phyloP scores from a whole-genome alignment of 208 protist genomes.

The Trypanosoma grayi region DNA sequence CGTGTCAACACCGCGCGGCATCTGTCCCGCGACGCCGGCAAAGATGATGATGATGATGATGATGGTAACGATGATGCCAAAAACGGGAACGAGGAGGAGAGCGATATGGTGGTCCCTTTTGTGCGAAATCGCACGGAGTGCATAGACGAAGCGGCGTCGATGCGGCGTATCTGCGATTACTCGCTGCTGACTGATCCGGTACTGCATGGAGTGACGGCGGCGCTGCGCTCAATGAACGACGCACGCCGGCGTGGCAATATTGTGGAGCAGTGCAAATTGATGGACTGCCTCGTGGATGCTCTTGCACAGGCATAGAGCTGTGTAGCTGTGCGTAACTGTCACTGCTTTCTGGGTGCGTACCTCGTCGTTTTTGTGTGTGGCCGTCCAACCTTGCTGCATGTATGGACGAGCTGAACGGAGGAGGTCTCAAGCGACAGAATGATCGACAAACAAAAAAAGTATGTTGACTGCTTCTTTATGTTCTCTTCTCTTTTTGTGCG shows the following conservation, averaged over 20 bases:
- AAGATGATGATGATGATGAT: neutral
- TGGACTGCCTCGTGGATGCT: constrained; percentile 39
- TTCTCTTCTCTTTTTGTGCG: neutral
- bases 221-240: constrained; percentile 22
- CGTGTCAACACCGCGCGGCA: constrained; percentile 13
- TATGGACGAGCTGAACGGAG: neutral
- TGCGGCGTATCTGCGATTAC: constrained; percentile 12
- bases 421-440: neutral
- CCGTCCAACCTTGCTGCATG: neutral
- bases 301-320: constrained; percentile 31
- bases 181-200: constrained; percentile 17
- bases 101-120: constrained; percentile 31
- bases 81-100: constrained; percentile 12
- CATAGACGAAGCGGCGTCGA: constrained; percentile 12
- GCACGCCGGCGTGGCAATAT: constrained; percentile 9
- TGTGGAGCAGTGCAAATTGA: constrained; percentile 16
- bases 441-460: too few relatives aligned
- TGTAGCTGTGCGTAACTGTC: too few relatives aligned
- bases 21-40: neutral
- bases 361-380: neutral
- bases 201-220: constrained; percentile 7
- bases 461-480: neutral
- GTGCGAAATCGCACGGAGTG: constrained; percentile 16
- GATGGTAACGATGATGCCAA: constrained; percentile 8
- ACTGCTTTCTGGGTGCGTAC: neutral